These are phyloP conservation scores for Platanthera zijinensis DNA, from an alignment of 106 monocot species.

Conservation along the genomic window DNA sequence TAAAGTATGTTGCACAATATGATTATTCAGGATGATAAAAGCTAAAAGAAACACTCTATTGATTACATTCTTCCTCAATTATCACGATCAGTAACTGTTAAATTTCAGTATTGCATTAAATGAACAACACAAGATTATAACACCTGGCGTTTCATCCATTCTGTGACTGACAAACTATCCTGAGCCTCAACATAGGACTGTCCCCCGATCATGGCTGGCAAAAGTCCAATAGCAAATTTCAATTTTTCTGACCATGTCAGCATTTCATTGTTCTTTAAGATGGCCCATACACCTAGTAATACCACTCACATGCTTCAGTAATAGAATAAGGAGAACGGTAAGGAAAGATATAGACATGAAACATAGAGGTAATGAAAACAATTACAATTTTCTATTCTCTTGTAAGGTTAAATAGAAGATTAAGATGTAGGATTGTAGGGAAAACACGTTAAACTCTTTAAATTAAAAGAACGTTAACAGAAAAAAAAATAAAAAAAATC, in stretches of 20 bases:
- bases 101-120: not conserved
- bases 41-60: not conserved
- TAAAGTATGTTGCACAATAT: not conserved
- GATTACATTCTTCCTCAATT: not conserved
- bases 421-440: too few relatives aligned
- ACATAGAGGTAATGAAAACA: too few relatives aligned
- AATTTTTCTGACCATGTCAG: constrained; percentile 95
- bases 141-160: constrained; percentile 97
- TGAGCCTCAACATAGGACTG: constrained; percentile 98
- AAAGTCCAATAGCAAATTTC: constrained; percentile 87
- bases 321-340: not conserved
- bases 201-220: constrained; percentile 88
- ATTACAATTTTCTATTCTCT: too few relatives aligned
- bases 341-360: not conserved
- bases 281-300: constrained; percentile 86
- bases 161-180: constrained; percentile 72
- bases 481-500: too few relatives aligned
- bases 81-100: not conserved
- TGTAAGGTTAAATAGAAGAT: too few relatives aligned
- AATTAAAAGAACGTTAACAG: too few relatives aligned
- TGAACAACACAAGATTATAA: not conserved
- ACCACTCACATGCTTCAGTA: not conserved
- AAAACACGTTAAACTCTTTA: too few relatives aligned
- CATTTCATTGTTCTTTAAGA: constrained; percentile 96
- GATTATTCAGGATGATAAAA: not conserved